These are phyloP conservation scores for Monocercomonoides exilis DNA, from an alignment of 78 protist species.

Conservation along the genomic window DNA sequence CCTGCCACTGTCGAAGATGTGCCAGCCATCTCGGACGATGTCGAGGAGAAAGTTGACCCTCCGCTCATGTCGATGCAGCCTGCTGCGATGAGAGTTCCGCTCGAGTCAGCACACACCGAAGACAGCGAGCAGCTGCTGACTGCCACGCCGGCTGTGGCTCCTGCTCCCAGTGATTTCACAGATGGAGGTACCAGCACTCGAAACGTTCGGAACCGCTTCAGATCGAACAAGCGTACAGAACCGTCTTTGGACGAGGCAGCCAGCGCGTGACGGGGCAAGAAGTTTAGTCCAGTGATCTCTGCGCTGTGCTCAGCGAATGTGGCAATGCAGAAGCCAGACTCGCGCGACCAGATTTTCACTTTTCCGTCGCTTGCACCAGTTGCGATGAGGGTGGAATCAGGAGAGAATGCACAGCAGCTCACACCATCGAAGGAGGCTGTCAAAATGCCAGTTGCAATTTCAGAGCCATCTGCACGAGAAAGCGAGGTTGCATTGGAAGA, in stretches of 20 bases:
- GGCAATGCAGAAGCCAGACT: not conserved
- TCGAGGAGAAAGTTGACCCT: not conserved
- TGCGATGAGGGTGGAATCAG: constrained; percentile 5
- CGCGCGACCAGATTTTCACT: constrained; percentile 11
- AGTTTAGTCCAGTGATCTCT: not conserved
- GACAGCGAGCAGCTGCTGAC: not conserved
- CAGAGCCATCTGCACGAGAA: too few relatives aligned
- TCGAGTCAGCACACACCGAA: not conserved
- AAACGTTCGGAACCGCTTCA: not conserved
- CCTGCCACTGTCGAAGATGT: constrained; percentile 22
- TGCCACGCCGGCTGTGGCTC: not conserved
- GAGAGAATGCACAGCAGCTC: constrained; percentile 17
- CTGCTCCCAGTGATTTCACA: not conserved
- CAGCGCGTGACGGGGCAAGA: not conserved
- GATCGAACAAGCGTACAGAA: not conserved
- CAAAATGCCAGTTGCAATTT: too few relatives aligned
- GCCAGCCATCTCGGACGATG: not conserved
- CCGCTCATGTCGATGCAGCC: not conserved
- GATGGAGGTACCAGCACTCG: not conserved
- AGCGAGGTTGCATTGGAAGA: not conserved
- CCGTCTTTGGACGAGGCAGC: constrained; percentile 11
- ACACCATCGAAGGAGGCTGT: constrained; percentile 41
- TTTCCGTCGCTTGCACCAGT: constrained; percentile 21
- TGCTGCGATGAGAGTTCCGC: not conserved
- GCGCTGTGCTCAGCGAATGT: not conserved